Evolutionary conservation across 306 rosid species (phyloP).

Genomic region (Quercus glauca): DNA sequence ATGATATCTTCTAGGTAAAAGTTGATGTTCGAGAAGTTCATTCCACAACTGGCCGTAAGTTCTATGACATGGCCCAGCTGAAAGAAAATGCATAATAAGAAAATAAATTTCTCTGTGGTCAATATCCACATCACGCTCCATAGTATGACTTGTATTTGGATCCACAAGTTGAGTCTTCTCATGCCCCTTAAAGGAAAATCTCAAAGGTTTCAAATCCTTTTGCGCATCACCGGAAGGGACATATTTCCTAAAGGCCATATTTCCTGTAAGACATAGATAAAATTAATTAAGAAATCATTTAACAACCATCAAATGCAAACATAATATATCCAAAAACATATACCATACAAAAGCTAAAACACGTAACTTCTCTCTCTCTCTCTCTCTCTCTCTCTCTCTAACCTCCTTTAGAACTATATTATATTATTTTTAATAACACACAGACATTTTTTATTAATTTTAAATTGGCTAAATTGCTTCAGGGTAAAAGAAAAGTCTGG

Average conservation of each 20-base stretch:
- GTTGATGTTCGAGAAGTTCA: conserved; percentile 90
- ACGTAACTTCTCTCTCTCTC: not conserved
- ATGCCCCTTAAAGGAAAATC: conserved; percentile 50
- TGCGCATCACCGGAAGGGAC: conserved; percentile 67
- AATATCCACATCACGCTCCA: conserved; percentile 64
- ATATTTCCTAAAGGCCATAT: conserved; percentile 84
- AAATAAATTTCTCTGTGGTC: conserved; percentile 91
- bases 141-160: conserved; percentile 41
- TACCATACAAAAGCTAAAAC: not conserved
- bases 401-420: not conserved
- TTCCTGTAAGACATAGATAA: conserved; percentile 46
- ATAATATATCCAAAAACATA: not conserved
- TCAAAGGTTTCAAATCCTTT: conserved; percentile 57
- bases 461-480: not conserved
- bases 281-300: conserved; percentile 8
- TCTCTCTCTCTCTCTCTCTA: not conserved
- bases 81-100: conserved; percentile 96
- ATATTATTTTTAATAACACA: not conserved
- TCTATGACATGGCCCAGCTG: conserved; percentile 88
- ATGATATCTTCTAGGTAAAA: conserved; percentile 96
- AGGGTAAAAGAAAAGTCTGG: not conserved
- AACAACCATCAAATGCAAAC: not conserved
- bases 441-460: not conserved
- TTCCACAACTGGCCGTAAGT: conserved; percentile 74
- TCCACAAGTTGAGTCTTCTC: conserved; percentile 41